phyloP scores from a whole-genome alignment of 208 protist species.

The Leishmania tarentolae region DNA sequence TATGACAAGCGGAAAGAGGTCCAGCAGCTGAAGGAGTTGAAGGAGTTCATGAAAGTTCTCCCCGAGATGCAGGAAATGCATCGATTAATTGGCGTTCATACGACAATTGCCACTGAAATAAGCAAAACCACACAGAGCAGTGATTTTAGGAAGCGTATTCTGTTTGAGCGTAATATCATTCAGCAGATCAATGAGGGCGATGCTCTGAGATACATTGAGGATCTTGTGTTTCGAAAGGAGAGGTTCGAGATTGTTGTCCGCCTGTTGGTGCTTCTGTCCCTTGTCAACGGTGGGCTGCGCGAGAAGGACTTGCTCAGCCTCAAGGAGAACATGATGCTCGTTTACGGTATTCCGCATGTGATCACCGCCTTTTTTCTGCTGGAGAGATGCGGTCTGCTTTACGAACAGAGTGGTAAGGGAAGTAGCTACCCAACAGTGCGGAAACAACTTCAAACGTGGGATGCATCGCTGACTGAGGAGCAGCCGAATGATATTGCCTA shows the following conservation, averaged over 20 bases:
- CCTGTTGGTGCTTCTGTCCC: conserved; percentile 79
- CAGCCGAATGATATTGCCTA: conserved; percentile 74
- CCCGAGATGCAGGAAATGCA: conserved; percentile 89
- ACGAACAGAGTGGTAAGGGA: conserved; percentile 41
- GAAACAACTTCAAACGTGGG: conserved; percentile 66
- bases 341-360: conserved; percentile 83
- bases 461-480: conserved; percentile 53
- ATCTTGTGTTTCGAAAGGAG: conserved; percentile 68
- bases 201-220: conserved; percentile 81
- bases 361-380: conserved; percentile 62
- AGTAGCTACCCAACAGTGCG: conserved; percentile 54
- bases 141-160: conserved; percentile 65
- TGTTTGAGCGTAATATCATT: conserved; percentile 81
- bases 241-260: conserved; percentile 65
- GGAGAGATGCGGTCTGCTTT: conserved; percentile 63
- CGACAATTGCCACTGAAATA: conserved; percentile 76
- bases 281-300: conserved; percentile 84
- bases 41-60: conserved; percentile 88
- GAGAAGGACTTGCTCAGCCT: conserved; percentile 64
- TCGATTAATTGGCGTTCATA: conserved; percentile 79
- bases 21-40: conserved; percentile 84
- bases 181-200: conserved; percentile 72
- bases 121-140: conserved; percentile 69
- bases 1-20: conserved; percentile 88
- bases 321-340: conserved; percentile 83